Conservation (phyloP, 352 stramenopile species). For the Thraustotheca clavata region DNA sequence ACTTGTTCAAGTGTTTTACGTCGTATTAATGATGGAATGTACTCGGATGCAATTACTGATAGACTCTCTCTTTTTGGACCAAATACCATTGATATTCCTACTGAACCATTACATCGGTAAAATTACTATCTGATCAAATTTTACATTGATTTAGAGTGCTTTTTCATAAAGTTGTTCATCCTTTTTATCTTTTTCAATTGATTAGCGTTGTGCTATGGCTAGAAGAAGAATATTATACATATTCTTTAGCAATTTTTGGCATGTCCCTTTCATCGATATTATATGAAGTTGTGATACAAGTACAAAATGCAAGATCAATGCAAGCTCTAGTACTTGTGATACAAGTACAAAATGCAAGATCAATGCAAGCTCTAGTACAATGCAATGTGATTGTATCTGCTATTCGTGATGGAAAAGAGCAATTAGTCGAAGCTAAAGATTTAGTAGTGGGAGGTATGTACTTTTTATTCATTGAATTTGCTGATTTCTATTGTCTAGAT, state of each 20-base stretch:
- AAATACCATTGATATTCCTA: constrained; percentile 47
- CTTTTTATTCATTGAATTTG: constrained; percentile 44
- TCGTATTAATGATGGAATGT: constrained; percentile 26
- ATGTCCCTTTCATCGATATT: constrained; percentile 60
- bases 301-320: constrained; percentile 52
- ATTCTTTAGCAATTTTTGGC: constrained; percentile 48
- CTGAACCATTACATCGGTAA: constrained; percentile 31
- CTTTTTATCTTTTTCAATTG: constrained; percentile 77
- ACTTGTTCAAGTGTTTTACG: constrained; percentile 29
- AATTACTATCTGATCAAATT: neutral
- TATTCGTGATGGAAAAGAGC: constrained; percentile 40
- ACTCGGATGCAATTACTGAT: constrained; percentile 28
- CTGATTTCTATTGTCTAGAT: constrained; percentile 52
- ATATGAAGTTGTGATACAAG: constrained; percentile 59
- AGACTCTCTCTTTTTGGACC: constrained; percentile 38
- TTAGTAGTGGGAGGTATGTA: constrained; percentile 64
- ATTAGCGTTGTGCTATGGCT: constrained; percentile 60
- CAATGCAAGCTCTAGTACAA: constrained; percentile 48
- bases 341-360: constrained; percentile 49
- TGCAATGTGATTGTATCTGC: constrained; percentile 51
- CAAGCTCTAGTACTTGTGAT: constrained; percentile 47
- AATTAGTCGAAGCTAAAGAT: constrained; percentile 32
- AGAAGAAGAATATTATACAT: constrained; percentile 52
- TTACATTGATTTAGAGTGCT: constrained; percentile 29
- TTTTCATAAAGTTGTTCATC: constrained; percentile 58